These are phyloP conservation scores for Podospora sp. DNA, from an alignment of 495 filamentous ascomycete genomes.

Conservation along the genomic window DNA sequence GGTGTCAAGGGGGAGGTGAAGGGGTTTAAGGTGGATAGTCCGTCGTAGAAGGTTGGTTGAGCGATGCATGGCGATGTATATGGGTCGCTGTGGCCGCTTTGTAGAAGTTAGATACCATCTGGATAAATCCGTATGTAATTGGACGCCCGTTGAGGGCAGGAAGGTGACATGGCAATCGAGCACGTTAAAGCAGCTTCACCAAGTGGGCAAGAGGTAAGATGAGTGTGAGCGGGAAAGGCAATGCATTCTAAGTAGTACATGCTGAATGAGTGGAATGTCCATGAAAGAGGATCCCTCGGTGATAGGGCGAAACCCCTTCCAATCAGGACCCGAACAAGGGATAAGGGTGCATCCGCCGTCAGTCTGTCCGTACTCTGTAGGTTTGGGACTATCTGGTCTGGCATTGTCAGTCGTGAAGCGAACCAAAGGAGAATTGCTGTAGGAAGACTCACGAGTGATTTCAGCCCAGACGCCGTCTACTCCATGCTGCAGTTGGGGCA, in stretches of 20 bases:
- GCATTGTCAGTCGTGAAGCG: not conserved
- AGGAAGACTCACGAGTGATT: not conserved
- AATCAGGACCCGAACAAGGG: not conserved
- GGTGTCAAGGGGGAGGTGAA: not conserved
- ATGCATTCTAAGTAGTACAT: not conserved
- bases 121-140: conserved; percentile 1
- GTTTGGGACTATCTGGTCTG: not conserved
- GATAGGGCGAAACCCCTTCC: not conserved
- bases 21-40: not conserved
- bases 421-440: not conserved
- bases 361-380: not conserved
- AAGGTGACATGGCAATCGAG: not conserved
- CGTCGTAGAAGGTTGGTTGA: not conserved
- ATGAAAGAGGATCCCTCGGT: not conserved
- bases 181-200: not conserved
- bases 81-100: not conserved
- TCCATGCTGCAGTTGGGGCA: not conserved
- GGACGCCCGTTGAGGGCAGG: not conserved
- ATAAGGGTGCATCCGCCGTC: not conserved
- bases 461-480: not conserved
- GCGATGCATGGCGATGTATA: not conserved
- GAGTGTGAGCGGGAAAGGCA: not conserved
- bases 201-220: not conserved
- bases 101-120: conserved; percentile 2
- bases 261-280: not conserved